A percentile compares a stretch with the other conserved stretches of the same genome.
These are phyloP conservation scores for Epichloe elymi DNA, from an alignment of 2,329 filamentous ascomycete genomes.

Conservation along the genomic window DNA sequence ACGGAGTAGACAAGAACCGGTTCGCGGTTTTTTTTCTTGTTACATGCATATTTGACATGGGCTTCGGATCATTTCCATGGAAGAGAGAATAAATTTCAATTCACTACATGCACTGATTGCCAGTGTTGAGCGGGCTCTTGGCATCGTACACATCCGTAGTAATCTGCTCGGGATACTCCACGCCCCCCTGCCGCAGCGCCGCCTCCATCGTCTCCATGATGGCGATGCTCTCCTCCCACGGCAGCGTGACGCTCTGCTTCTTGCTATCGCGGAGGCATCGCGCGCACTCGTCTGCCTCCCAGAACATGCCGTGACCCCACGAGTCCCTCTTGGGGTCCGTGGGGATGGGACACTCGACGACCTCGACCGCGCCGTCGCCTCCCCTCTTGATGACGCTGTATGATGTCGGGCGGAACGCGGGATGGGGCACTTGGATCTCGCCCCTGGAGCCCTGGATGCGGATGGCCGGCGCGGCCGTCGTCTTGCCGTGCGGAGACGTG, in stretches of 20 bases:
- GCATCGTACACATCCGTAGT: constrained; percentile 44
- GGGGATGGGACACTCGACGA: constrained; percentile 41
- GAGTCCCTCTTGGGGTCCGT: constrained; percentile 29
- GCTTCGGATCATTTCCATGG: no score
- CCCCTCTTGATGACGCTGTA: constrained; percentile 50
- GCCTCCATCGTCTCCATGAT: constrained; percentile 67
- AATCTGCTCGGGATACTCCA: constrained; percentile 42
- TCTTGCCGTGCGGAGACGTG: constrained; percentile 47
- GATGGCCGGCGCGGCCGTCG: constrained; percentile 51
- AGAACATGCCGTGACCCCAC: constrained; percentile 75
- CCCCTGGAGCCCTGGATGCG: constrained; percentile 70
- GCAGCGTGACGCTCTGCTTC: constrained; percentile 58
- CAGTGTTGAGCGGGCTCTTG: constrained; percentile 49
- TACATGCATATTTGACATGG: no score
- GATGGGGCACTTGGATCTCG: constrained; percentile 68
- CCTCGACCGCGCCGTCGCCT: constrained; percentile 31
- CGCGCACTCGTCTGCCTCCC: constrained; percentile 71
- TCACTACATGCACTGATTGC: constrained; percentile 20
- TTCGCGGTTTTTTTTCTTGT: no score
- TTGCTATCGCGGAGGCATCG: constrained; percentile 63
- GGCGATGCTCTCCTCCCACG: constrained; percentile 62
- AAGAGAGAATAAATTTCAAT: background rate
- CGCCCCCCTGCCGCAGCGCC: constrained; percentile 38
- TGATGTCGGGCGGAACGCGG: constrained; percentile 54
- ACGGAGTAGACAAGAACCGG: no score